Conservation (phyloP, 805 yeast genomes). For the Saccharomycopsis javanensis region DNA sequence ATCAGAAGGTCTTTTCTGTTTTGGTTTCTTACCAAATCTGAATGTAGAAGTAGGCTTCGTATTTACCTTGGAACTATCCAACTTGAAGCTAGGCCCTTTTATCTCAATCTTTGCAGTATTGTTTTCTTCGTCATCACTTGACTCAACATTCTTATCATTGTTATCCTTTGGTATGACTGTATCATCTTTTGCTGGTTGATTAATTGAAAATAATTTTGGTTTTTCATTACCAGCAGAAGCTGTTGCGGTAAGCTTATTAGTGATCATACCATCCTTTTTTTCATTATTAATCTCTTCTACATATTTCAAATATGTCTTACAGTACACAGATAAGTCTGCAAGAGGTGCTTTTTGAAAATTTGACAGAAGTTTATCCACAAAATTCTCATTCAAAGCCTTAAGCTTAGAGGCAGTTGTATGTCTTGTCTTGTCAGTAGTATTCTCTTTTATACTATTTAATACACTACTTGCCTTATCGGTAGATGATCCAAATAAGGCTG, state of each 20-base stretch:
- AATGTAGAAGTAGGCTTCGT: background rate
- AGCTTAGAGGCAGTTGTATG: conserved; percentile 15
- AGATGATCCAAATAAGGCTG: background rate
- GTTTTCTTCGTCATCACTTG: conserved; percentile 2
- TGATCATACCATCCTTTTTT: background rate
- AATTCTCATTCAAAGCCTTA: conserved; percentile 19
- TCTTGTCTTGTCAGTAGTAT: background rate
- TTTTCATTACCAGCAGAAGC: background rate
- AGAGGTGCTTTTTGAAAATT: conserved; percentile 16
- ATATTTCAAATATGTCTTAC: conserved; percentile 18
- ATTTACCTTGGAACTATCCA: background rate
- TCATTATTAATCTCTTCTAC: conserved; percentile 12
- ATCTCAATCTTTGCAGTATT: conserved; percentile 11
- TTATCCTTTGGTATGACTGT: background rate
- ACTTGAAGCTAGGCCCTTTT: conserved; percentile 14
- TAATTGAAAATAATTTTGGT: background rate
- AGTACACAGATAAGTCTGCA: conserved; percentile 15
- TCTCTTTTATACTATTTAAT: background rate
- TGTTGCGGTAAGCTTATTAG: background rate
- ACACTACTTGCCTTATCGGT: background rate
- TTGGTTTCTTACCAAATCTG: conserved; percentile 8
- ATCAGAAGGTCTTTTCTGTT: background rate
- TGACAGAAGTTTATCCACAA: conserved; percentile 8
- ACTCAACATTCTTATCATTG: background rate
- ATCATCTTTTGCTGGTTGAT: background rate